A percentile compares a stretch with the other conserved stretches of the same genome.
Evolutionary conservation across 768 basidiomycete species (phyloP).

Genomic region (Suillus brevipes): DNA sequence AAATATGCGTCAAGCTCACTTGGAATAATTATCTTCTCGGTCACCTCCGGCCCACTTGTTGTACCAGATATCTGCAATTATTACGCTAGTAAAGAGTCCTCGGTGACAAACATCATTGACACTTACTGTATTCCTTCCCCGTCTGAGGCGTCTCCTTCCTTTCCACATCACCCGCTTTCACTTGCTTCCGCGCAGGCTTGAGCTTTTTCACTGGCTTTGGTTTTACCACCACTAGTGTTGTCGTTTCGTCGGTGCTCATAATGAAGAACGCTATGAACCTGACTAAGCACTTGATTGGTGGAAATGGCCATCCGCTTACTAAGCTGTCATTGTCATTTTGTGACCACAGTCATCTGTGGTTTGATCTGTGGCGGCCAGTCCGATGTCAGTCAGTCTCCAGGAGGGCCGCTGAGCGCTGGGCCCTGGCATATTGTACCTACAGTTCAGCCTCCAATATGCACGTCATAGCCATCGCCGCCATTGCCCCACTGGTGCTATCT

Average conservation of each 20-base stretch:
- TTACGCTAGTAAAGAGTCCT: conserved; percentile 13
- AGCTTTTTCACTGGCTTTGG: conserved; percentile 58
- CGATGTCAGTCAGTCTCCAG: background rate
- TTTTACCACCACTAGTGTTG: conserved; percentile 19
- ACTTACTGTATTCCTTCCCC: conserved; percentile 94
- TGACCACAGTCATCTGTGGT: too few species aligned
- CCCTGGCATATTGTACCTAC: background rate
- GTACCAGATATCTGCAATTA: conserved; percentile 86
- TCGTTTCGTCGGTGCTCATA: conserved; percentile 35
- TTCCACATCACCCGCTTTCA: conserved; percentile 86
- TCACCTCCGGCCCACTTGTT: conserved; percentile 99
- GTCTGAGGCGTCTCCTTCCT: conserved; percentile 88
- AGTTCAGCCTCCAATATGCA: background rate
- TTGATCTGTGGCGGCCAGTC: background rate
- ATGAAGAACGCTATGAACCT: conserved; percentile 12
- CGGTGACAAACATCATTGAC: background rate
- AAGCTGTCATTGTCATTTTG: background rate
- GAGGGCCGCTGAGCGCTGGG: background rate
- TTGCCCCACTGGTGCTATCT: background rate
- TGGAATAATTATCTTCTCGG: conserved; percentile 93
- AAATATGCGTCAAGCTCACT: conserved; percentile 49
- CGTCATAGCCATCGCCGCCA: background rate
- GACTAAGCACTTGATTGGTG: conserved; percentile 4
- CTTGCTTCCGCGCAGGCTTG: conserved; percentile 92
- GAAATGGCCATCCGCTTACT: background rate